These are phyloP conservation scores for Xylogone sp. DNA, from an alignment of 2,329 filamentous ascomycete genomes.

Conservation along the genomic window DNA sequence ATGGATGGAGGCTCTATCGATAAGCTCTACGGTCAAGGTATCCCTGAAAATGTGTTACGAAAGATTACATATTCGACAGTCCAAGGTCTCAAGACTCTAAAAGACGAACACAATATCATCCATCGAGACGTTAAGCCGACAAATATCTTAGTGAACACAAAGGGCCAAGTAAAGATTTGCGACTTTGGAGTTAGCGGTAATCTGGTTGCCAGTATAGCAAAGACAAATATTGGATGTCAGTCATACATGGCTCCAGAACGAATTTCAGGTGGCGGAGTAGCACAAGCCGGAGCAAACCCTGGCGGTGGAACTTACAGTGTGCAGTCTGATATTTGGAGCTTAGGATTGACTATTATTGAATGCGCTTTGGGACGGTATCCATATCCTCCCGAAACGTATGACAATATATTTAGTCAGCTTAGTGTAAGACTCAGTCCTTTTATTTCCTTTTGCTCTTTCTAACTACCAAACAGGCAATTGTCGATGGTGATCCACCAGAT, in stretches of 20 bases:
- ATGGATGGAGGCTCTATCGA: conserved; percentile 99
- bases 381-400: conserved; percentile 94
- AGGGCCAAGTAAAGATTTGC: conserved; percentile 94
- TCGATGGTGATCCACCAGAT: conserved; percentile 91
- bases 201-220: conserved; percentile 92
- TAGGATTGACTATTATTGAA: conserved; percentile 92
- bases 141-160: conserved; percentile 91
- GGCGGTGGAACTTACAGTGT: conserved; percentile 90
- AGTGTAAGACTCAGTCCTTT: conserved; percentile 62
- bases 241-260: conserved; percentile 98
- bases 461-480: conserved; percentile 69
- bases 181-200: conserved; percentile 98
- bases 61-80: conserved; percentile 90
- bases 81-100: conserved; percentile 86
- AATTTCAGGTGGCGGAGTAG: conserved; percentile 81
- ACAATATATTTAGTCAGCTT: conserved; percentile 96
- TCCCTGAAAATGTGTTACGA: conserved; percentile 81
- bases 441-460: neutral
- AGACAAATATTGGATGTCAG: conserved; percentile 98
- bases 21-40: conserved; percentile 86
- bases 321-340: conserved; percentile 96
- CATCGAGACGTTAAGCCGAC: conserved; percentile 98
- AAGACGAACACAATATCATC: conserved; percentile 99
- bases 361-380: conserved; percentile 93
- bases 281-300: conserved; percentile 63